Percentiles rank a stretch among this genome's conserved stretches.
Conservation (phyloP, 306 rosid genomes). For the Rosa persica region DNA sequence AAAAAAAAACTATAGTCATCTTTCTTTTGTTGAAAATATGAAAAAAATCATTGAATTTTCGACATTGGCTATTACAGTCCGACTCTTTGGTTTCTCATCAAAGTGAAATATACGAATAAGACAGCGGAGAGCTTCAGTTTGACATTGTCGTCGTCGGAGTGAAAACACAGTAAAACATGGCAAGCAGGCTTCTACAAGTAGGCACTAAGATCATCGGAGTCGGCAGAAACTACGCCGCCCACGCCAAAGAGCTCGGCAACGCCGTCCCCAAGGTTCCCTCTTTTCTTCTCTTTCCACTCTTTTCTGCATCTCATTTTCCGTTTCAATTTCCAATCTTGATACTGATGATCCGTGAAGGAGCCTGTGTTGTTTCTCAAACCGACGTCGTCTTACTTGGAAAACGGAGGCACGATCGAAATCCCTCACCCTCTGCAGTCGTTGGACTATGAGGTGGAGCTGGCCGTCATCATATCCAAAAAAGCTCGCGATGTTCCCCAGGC, state of each 20-base stretch:
- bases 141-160: not conserved
- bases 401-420: conserved; percentile 87
- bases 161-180: not conserved
- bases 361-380: conserved; percentile 91
- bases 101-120: not conserved
- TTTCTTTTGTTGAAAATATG: no score
- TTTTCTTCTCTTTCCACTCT: not conserved
- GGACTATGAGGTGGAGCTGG: conserved; percentile 96
- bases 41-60: no score
- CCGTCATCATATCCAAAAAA: conserved; percentile 72
- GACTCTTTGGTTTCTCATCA: not conserved
- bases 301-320: not conserved
- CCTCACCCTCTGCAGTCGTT: conserved; percentile 76
- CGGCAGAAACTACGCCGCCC: conserved; percentile 92
- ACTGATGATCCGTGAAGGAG: conserved; percentile 42
- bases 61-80: not conserved
- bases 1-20: no score
- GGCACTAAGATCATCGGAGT: conserved; percentile 90
- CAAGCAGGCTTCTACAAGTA: conserved; percentile 47
- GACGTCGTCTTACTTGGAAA: conserved; percentile 81
- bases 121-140: not conserved
- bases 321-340: not conserved
- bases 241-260: conserved; percentile 96
- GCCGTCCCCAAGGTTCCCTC: conserved; percentile 82
- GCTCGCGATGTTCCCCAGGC: conserved; percentile 85